A percentile compares a stretch with the other conserved stretches of the same genome.
Conservation (phyloP, 306 rosid genomes). For the Acacia crassicarpa region DNA sequence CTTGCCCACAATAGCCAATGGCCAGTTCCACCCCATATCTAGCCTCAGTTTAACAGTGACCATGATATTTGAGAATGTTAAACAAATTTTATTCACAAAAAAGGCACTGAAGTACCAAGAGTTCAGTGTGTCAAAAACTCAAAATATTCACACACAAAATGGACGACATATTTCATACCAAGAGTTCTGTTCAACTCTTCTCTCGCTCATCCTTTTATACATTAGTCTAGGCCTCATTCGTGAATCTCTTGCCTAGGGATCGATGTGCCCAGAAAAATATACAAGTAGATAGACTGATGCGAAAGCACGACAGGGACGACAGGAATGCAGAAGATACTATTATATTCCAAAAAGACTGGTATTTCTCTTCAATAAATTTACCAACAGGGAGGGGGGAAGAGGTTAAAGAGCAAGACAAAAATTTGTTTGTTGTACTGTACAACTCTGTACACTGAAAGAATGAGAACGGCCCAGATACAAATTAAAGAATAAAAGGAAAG, state of each 20-base stretch:
- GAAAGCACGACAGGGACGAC: background rate
- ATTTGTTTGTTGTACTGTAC: constrained; percentile 35
- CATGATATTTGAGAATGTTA: background rate
- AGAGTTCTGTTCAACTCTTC: background rate
- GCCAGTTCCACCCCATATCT: background rate
- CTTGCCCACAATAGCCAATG: background rate
- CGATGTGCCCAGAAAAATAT: background rate
- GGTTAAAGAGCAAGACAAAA: background rate
- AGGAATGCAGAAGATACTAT: too few species aligned
- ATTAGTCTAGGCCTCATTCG: background rate
- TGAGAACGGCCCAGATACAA: constrained; percentile 30
- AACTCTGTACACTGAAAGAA: constrained; percentile 56
- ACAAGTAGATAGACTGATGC: background rate
- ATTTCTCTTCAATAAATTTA: background rate
- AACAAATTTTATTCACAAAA: background rate
- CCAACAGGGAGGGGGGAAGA: background rate
- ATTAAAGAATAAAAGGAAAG: constrained; percentile 53
- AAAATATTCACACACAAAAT: background rate
- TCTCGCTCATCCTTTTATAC: background rate
- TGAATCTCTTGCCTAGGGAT: background rate
- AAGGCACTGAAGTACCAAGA: background rate
- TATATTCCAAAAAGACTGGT: background rate
- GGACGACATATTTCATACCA: background rate
- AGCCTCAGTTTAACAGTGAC: background rate
- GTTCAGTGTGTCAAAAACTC: background rate